Evolutionary conservation across 306 rosid species (phyloP).

Genomic region (Begonia loranthoides): DNA sequence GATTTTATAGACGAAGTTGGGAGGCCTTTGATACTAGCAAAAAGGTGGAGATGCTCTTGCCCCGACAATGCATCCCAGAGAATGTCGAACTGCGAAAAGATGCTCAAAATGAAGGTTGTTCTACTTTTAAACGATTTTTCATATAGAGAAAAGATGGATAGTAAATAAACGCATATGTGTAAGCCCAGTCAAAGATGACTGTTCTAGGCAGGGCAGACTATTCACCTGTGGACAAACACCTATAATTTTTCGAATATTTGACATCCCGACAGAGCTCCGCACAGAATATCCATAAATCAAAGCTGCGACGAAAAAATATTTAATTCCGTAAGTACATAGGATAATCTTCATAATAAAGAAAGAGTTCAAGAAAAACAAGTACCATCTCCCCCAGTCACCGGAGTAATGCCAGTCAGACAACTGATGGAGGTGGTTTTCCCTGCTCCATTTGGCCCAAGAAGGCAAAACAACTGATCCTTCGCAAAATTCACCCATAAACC

Average conservation of each 20-base stretch:
- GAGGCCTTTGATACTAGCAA: slow-evolving; percentile 71
- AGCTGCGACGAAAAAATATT: slow-evolving; percentile 30
- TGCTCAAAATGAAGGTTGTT: slow-evolving; percentile 10
- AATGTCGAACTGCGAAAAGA: slow-evolving; percentile 53
- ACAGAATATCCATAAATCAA: slow-evolving; percentile 63
- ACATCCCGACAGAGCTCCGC: slow-evolving; percentile 55
- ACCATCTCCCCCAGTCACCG: slow-evolving; percentile 84
- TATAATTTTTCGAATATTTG: slow-evolving; percentile 56
- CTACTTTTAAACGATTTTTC: background rate
- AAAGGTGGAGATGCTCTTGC: slow-evolving; percentile 72
- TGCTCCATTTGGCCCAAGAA: slow-evolving; percentile 91
- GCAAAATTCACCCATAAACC: slow-evolving; percentile 78
- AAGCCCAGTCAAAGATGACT: too few relatives aligned
- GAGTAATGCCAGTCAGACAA: slow-evolving; percentile 84
- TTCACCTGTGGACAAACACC: slow-evolving; percentile 98
- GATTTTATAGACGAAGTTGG: slow-evolving; percentile 39
- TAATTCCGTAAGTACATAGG: too few relatives aligned
- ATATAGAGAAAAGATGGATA: too few relatives aligned
- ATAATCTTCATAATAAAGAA: too few relatives aligned
- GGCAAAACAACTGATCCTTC: slow-evolving; percentile 80
- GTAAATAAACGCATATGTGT: too few relatives aligned
- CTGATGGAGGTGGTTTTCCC: slow-evolving; percentile 79
- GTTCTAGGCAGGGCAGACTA: too few relatives aligned
- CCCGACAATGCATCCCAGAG: slow-evolving; percentile 83
- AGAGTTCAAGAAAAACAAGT: slow-evolving; percentile 6